phyloP scores from a whole-genome alignment of 768 basidiomycete genomes.

The Nidula microcarpa region DNA sequence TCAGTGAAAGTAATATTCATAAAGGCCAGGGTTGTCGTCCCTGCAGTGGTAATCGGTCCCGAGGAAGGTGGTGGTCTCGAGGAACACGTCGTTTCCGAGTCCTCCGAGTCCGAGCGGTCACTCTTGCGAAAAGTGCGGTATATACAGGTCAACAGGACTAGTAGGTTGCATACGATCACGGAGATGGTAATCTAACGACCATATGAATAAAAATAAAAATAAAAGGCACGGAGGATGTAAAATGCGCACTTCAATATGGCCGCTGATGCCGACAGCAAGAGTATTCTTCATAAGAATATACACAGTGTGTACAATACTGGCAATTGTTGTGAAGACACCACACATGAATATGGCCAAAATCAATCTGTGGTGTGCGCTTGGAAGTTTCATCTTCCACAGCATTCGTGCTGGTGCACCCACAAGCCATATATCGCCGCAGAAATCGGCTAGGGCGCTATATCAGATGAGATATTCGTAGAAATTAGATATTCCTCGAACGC shows the following conservation, averaged over 20 bases:
- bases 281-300: background rate
- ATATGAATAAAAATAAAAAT: too few relatives aligned
- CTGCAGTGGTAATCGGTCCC: too few relatives aligned
- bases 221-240: too few relatives aligned
- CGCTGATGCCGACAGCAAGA: background rate
- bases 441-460: background rate
- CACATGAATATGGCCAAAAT: background rate
- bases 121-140: background rate
- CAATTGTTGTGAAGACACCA: background rate
- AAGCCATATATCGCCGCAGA: background rate
- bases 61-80: too few relatives aligned
- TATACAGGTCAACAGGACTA: background rate
- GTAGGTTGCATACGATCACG: background rate
- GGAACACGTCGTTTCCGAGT: background rate
- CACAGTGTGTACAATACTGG: background rate
- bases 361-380: background rate
- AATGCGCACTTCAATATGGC: background rate
- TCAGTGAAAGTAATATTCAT: too few relatives aligned
- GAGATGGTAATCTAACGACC: background rate
- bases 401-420: background rate
- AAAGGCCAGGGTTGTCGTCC: too few relatives aligned
- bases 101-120: background rate
- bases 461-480: background rate
- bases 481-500: background rate
- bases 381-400: background rate